phyloP scores from a whole-genome alignment of 805 yeast species.

The Sungouiozyma intestinalis region DNA sequence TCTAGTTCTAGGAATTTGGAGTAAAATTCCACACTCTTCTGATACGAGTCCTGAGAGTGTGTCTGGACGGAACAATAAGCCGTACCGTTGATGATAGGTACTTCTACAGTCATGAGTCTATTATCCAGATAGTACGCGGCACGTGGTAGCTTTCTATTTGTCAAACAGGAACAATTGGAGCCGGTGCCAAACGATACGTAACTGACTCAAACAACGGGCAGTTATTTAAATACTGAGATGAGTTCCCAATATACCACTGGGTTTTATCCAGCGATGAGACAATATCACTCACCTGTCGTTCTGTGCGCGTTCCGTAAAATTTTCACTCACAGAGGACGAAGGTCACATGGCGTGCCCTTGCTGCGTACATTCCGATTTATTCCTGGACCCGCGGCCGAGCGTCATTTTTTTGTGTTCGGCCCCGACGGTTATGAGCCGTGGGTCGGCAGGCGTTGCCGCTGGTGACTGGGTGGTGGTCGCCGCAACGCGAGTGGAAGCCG shows the following conservation, averaged over 20 bases:
- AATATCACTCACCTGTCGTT: not conserved
- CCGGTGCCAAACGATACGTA: not conserved
- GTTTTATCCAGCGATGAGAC: not conserved
- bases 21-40: slow-evolving; percentile 47
- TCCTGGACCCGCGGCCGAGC: no score
- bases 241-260: not conserved
- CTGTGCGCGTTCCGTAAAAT: not conserved
- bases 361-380: not conserved
- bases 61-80: slow-evolving; percentile 45
- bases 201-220: not conserved
- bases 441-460: no score
- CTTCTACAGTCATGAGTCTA: slow-evolving; percentile 14
- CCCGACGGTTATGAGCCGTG: no score
- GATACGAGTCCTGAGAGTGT: slow-evolving; percentile 34
- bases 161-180: no score
- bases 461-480: no score
- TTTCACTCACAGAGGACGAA: not conserved
- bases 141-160: no score
- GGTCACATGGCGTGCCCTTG: not conserved
- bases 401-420: no score
- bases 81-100: slow-evolving; percentile 41
- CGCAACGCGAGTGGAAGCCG: no score
- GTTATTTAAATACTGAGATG: not conserved
- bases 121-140: not conserved
- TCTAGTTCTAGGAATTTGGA: slow-evolving; percentile 16